Base-by-base conservation (phyloP, 306 rosid species). In the Ceratonia siliqua region DNA sequence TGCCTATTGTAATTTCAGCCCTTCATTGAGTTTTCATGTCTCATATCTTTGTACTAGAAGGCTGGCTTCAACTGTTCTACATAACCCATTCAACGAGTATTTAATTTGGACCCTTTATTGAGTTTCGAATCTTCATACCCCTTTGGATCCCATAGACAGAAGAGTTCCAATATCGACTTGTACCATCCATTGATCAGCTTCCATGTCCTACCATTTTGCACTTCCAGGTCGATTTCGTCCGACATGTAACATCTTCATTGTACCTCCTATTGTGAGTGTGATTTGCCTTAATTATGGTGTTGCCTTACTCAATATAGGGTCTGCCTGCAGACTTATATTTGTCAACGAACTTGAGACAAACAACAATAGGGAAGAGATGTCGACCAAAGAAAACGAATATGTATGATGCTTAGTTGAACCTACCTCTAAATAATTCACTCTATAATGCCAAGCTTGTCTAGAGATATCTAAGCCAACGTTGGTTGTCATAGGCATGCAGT, bases 21-120 rank as follows among this genome's bases (percentile, higher is more conserved):
- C 52, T 62, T 62, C 27, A 55, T 76, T 49, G 41, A 64, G 68
- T 76, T 64, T 55, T 57, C 41, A 36, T 70, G 73, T 20, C 65
- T 4, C 45, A 73, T 38, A 25, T 41, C 55, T 58, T 43, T 43
- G 39, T 28, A 28, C 42, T 75, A 20, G 28, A 61, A n/a, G 8
- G 22, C 35, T 14, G 49, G 22, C 20, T 74, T 39, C 13, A 11
- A 20, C n/a, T n/a, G n/a, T n/a, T n/a, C n/a, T 28, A 36, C 33
- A 32, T 21, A 74, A 53, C 56, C 61, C 79, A 75, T 35, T 15
- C 0, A 33, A 54, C 49, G n/a, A 21, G 43, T 50, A 6, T 77
- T 17, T 4, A 62, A 43, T 5, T 41, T 62, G 68, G 59, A 48
- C 49, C 55, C 53, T 30, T 72, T 42, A 14, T 5, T 12, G 57